These are phyloP conservation scores for Periconia sp. DNA, from an alignment of 2,329 filamentous ascomycete genomes.

Conservation along the genomic window DNA sequence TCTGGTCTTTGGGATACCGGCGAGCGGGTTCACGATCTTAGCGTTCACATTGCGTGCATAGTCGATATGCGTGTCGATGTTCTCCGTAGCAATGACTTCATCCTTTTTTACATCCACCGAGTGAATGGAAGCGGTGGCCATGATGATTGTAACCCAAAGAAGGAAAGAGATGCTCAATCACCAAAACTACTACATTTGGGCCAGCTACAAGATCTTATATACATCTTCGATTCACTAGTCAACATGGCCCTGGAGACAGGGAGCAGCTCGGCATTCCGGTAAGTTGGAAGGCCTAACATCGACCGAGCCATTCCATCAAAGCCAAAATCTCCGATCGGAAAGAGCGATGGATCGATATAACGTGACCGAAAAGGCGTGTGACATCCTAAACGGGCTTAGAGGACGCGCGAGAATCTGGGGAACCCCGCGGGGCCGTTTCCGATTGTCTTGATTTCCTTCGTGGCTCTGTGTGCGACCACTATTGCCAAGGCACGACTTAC, in stretches of 20 bases:
- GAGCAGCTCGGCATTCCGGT: too few relatives aligned
- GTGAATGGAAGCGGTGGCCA: slow-evolving; percentile 15
- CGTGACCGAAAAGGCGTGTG: slow-evolving; percentile 1
- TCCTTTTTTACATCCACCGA: slow-evolving; percentile 10
- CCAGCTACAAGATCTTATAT: too few relatives aligned
- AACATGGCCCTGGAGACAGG: too few relatives aligned
- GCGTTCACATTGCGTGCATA: slow-evolving; percentile 42
- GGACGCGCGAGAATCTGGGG: slow-evolving; percentile 5
- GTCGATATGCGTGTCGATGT: slow-evolving; percentile 18
- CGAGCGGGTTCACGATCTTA: slow-evolving; percentile 21
- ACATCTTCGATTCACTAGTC: too few relatives aligned
- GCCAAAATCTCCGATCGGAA: too few relatives aligned
- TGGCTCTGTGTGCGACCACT: slow-evolving; percentile 6
- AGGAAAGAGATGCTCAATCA: slow-evolving; percentile 2
- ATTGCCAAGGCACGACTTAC: neutral
- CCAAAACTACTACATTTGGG: too few relatives aligned
- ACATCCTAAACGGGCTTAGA: neutral
- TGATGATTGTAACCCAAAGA: slow-evolving; percentile 2
- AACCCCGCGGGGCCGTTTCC: slow-evolving; percentile 9
- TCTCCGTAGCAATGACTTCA: slow-evolving; percentile 15
- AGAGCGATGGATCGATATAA: slow-evolving; percentile 2
- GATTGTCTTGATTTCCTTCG: slow-evolving; percentile 2
- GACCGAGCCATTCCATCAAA: too few relatives aligned
- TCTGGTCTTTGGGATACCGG: slow-evolving; percentile 7
- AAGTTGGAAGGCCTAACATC: too few relatives aligned